Conservation (phyloP, 768 basidiomycete genomes). For the Macrolepiota dolichaula region DNA sequence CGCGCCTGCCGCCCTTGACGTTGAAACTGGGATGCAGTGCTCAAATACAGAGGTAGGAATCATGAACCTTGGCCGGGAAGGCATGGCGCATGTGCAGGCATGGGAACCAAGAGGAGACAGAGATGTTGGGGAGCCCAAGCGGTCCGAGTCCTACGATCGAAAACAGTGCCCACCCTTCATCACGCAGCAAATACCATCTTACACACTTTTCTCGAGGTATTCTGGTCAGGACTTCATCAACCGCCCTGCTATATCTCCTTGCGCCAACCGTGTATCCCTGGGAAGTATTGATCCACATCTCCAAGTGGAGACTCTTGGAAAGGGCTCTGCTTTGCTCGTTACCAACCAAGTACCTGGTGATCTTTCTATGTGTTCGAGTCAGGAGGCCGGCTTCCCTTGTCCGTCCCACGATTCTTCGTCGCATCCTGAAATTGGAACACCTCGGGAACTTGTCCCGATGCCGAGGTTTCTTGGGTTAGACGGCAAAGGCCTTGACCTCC, state of each 20-base stretch:
- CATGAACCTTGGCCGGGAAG: slow-evolving; percentile 20
- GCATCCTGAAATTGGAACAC: slow-evolving; percentile 20
- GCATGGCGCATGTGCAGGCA: slow-evolving; percentile 22
- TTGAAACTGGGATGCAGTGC: slow-evolving; percentile 15
- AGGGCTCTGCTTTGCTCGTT: not conserved
- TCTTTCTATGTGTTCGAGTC: slow-evolving; percentile 3
- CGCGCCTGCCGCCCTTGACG: slow-evolving; percentile 16
- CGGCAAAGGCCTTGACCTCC: slow-evolving; percentile 26
- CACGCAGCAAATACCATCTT: slow-evolving; percentile 19
- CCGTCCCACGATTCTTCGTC: slow-evolving; percentile 18
- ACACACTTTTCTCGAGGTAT: slow-evolving; percentile 20
- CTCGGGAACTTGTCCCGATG: slow-evolving; percentile 18
- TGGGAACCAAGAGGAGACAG: slow-evolving; percentile 38
- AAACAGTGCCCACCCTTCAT: slow-evolving; percentile 15
- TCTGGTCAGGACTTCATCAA: not conserved
- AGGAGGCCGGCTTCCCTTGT: not conserved
- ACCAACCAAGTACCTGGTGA: slow-evolving; percentile 8
- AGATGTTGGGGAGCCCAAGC: slow-evolving; percentile 39
- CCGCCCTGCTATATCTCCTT: not conserved
- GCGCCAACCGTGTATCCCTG: not conserved
- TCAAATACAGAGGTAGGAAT: slow-evolving; percentile 17
- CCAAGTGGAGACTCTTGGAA: slow-evolving; percentile 5
- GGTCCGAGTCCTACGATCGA: slow-evolving; percentile 23
- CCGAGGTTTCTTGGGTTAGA: slow-evolving; percentile 31
- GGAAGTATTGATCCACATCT: slow-evolving; percentile 6